A percentile compares a stretch with the other conserved stretches of the same genome.
Evolutionary conservation across 1,139 yeast species (phyloP).

Genomic region (Hansenula lynferdii): DNA sequence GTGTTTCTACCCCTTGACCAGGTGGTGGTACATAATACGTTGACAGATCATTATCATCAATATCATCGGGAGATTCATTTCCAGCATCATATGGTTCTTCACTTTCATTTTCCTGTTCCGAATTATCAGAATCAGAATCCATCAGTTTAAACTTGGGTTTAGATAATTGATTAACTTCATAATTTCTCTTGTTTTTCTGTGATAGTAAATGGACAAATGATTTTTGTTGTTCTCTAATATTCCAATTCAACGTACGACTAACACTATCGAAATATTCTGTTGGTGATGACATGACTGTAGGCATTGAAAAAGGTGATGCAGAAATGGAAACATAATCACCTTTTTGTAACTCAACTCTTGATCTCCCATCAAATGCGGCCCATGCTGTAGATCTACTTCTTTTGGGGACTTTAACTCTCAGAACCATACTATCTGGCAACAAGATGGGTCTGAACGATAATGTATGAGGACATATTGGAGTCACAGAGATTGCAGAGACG

Average conservation of each 20-base stretch:
- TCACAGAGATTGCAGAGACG: slow-evolving; percentile 81
- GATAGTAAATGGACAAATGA: slow-evolving; percentile 57
- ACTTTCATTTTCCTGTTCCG: slow-evolving; percentile 15
- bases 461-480: slow-evolving; percentile 93
- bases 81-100: slow-evolving; percentile 8
- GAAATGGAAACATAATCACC: slow-evolving; percentile 77
- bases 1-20: slow-evolving; percentile 23
- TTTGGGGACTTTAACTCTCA: slow-evolving; percentile 69
- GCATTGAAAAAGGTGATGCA: slow-evolving; percentile 82
- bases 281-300: slow-evolving; percentile 70
- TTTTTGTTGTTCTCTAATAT: slow-evolving; percentile 75
- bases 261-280: slow-evolving; percentile 83
- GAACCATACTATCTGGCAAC: slow-evolving; percentile 78
- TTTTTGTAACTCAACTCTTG: slow-evolving; percentile 59
- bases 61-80: slow-evolving; percentile 21
- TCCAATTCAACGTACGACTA: slow-evolving; percentile 82
- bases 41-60: slow-evolving; percentile 21
- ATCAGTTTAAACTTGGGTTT: slow-evolving; percentile 20
- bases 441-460: slow-evolving; percentile 83
- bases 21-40: slow-evolving; percentile 20
- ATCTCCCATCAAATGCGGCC: slow-evolving; percentile 89
- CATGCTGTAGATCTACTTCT: slow-evolving; percentile 73
- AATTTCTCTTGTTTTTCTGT: slow-evolving; percentile 38
- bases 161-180: slow-evolving; percentile 23
- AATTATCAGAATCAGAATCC: slow-evolving; percentile 13